These are phyloP conservation scores for Epichloe hybrida DNA, from an alignment of 2,329 filamentous ascomycete genomes.

Conservation along the genomic window DNA sequence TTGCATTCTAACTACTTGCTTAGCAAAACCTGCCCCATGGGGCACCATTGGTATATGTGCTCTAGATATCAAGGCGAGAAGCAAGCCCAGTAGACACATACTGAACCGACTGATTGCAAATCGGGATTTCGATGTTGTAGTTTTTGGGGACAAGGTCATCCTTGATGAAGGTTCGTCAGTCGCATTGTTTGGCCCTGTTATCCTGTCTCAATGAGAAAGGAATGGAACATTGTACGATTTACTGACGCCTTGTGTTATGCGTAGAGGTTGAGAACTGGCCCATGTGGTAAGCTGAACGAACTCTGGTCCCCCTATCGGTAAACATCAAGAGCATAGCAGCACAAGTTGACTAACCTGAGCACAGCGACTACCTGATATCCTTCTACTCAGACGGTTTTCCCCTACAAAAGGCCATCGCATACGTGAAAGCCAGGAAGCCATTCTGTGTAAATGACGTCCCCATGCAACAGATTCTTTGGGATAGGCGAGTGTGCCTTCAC, in stretches of 20 bases:
- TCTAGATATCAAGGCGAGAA: conserved; percentile 86
- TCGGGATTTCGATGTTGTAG: conserved; percentile 87
- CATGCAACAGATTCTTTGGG: conserved; percentile 96
- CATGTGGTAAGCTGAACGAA: conserved; percentile 46
- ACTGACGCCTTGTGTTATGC: background rate
- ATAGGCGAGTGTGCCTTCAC: conserved; percentile 75
- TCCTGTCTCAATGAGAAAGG: background rate
- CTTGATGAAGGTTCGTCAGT: conserved; percentile 63
- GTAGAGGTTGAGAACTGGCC: conserved; percentile 91
- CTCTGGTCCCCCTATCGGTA: conserved; percentile 15
- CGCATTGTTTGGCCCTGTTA: background rate
- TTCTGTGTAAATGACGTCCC: conserved; percentile 96
- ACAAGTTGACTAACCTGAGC: conserved; percentile 4
- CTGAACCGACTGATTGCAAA: conserved; percentile 83
- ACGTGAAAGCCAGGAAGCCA: conserved; percentile 82
- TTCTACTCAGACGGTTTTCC: conserved; percentile 98
- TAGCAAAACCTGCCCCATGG: conserved; percentile 43
- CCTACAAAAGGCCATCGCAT: conserved; percentile 90
- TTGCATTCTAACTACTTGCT: conserved; percentile 15
- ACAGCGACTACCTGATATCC: conserved; percentile 80
- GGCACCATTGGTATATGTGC: conserved; percentile 86
- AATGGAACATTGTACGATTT: background rate
- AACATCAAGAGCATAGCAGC: conserved; percentile 21
- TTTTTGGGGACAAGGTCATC: conserved; percentile 98
- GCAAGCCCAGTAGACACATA: conserved; percentile 94